Base-by-base conservation (phyloP, 352 stramenopile species). In the Ochromonadaceae sp. region DNA sequence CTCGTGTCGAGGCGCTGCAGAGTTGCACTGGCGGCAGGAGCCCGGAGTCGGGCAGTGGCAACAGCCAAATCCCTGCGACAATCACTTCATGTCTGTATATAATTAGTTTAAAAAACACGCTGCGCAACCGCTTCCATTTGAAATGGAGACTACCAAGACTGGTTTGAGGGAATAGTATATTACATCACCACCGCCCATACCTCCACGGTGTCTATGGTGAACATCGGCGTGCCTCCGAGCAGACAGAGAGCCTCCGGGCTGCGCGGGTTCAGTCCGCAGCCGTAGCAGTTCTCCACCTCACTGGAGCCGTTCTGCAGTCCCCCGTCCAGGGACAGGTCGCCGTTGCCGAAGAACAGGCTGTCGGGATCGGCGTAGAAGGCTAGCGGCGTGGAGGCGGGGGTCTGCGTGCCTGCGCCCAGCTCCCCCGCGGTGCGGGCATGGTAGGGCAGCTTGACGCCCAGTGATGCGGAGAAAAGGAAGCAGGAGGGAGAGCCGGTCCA, bases 361-460 rank as follows among this genome's bases (percentile, higher is more conserved):
- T 61, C 61, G 22, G 62, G 22, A 39, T 49, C 26, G n/a, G 26
- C 53, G 47, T 28, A 60, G 25, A 68, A 26, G 40, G 25, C 42
- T 60, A 15, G n/a, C 1, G 38, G 36, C 9, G 4, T 35, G 2
- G 7, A 49, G 22, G 12, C 46, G 52, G 34, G 52, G 41, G 20
- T 20, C 17, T 38, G 43, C 56, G 22, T 63, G 36, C 46, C 28
- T 41, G 43, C 46, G 9, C 22, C 56, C 56, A 9, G 46, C 20
- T 9, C 17, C 41, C 12, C 56, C 56, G 25, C 36, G 53, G 47
- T 36, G 30, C 42, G 17, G 2, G 42, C 68, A 32, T 68, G 42
- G 52, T 68, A 73, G 15, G 68, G 68, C 14, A 73, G 22, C 62
- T 73, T 72, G 22, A 72, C 39, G 44, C 72, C 56, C 20, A 67